Conservation (phyloP, 2,329 filamentous ascomycete genomes). For the Colletotrichum sp. region DNA sequence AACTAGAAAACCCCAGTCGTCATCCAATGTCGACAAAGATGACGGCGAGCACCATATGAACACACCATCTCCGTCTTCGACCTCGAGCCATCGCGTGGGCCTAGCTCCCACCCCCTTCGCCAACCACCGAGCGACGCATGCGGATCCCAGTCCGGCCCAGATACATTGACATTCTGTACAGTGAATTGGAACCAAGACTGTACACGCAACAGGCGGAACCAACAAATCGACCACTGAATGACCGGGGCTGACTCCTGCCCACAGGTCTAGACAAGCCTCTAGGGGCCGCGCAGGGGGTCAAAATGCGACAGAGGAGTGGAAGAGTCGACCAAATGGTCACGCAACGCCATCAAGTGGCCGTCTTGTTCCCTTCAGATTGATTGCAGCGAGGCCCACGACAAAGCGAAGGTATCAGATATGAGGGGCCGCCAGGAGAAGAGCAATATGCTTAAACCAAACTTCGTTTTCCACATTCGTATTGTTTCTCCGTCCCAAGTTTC, state of each 20-base stretch:
- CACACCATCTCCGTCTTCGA: conserved; percentile 3
- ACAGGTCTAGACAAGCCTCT: neutral
- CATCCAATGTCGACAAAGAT: conserved; percentile 3
- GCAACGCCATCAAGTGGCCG: conserved; percentile 15
- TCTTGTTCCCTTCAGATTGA: conserved; percentile 3
- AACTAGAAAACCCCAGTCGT: conserved; percentile 14
- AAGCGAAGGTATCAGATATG: neutral
- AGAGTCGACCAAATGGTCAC: conserved; percentile 11
- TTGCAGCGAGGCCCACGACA: neutral
- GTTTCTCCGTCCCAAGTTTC: neutral
- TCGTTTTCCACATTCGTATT: conserved; percentile 1
- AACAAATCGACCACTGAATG: neutral
- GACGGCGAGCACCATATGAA: conserved; percentile 10
- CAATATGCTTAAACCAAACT: conserved; percentile 16
- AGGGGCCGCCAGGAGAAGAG: neutral
- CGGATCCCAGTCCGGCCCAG: neutral
- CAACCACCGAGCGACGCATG: neutral
- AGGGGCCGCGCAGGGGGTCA: neutral
- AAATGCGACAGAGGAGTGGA: neutral
- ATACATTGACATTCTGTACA: neutral
- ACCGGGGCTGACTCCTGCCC: conserved; percentile 3
- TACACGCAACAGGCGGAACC: neutral
- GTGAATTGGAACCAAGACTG: neutral
- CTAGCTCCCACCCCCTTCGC: neutral
- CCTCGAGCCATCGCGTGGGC: neutral